Conservation (phyloP, 192 early-diverging fungal genomes). For the Coemansia sp. region DNA sequence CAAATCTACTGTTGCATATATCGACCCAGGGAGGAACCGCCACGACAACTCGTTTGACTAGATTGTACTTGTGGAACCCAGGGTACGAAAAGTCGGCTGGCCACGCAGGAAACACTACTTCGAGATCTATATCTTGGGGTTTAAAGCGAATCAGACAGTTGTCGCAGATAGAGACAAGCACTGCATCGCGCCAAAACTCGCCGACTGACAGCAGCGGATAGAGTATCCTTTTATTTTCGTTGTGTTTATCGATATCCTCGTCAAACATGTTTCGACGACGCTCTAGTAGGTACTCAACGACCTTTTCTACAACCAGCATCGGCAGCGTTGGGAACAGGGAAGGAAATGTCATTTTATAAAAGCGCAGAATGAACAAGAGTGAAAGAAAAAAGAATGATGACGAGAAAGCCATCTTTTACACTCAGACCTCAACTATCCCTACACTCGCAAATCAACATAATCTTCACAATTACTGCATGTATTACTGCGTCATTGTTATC, state of each 20-base stretch:
- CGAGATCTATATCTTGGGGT: not conserved
- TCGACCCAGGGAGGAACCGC: no score
- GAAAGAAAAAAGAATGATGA: no score
- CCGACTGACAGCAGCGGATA: not conserved
- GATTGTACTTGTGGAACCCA: not conserved
- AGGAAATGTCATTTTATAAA: not conserved
- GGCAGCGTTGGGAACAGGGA: not conserved
- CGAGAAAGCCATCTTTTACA: no score
- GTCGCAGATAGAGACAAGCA: not conserved
- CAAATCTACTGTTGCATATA: no score
- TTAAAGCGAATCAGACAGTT: not conserved
- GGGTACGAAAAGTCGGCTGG: not conserved
- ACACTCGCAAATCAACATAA: no score
- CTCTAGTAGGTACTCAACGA: not conserved
- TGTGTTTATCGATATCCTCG: not conserved
- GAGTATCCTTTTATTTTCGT: not conserved
- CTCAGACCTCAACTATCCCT: no score
- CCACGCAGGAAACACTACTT: not conserved
- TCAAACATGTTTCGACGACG: not conserved
- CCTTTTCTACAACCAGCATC: not conserved
- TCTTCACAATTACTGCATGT: no score
- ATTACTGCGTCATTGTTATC: no score
- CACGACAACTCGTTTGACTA: not conserved
- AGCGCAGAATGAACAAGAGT: no score
- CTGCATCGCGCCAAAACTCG: not conserved